Base-by-base conservation (phyloP, 306 rosid genomes). In the Purshia tridentata region DNA sequence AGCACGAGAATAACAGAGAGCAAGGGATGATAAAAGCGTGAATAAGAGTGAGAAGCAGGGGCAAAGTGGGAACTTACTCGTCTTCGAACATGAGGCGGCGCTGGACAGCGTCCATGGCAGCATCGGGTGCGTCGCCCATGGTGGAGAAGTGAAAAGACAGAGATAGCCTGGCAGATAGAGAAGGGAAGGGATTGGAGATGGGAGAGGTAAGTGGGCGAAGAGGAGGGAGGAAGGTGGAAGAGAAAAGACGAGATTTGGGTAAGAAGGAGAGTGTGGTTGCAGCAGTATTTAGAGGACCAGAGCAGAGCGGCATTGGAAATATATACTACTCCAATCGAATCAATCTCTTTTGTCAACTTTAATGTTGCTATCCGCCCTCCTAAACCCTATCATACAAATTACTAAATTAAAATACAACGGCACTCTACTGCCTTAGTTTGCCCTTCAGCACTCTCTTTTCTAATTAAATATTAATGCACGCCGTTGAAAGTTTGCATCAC, bases 81-180 rank as follows among this genome's bases (percentile, higher is more conserved):
- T 94, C 97, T 3, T 90, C 99, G 29, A 94, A 94, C 99, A 94
- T 94, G 71, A 94, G 96, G 81, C 99, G 99, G 72, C 93, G 89
- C 84, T 94, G 99, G 81, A 91, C 96, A 52, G 92, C 96, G 85
- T 94, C 97, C 99, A 94, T 94, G 77, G 82, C 93, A 13, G 95
- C 83, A 44, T 91, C 97, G 11, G 88, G 73, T 53, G 80, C 74
- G 70, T 80, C 89, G 55, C 80, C 91, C 97, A 88, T 91, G 83
- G 92, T 41, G n/a, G 72, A 54, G 13, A 14, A 47, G 7, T 6
- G 52, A 22, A 71, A n/a, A 6, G 91, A 79, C 3, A 51, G 56
- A 58, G 86, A 83, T 1, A 80, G 70, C 69, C 76, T 78, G 15
- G 76, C 59, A 8, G 62, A 19, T 23, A 62, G 72, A 23, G 73